Evolutionary conservation across 2,329 filamentous ascomycete species (phyloP), one percentile per base, ranked within the genome.

Genomic region (Aspergillus sp.): DNA sequence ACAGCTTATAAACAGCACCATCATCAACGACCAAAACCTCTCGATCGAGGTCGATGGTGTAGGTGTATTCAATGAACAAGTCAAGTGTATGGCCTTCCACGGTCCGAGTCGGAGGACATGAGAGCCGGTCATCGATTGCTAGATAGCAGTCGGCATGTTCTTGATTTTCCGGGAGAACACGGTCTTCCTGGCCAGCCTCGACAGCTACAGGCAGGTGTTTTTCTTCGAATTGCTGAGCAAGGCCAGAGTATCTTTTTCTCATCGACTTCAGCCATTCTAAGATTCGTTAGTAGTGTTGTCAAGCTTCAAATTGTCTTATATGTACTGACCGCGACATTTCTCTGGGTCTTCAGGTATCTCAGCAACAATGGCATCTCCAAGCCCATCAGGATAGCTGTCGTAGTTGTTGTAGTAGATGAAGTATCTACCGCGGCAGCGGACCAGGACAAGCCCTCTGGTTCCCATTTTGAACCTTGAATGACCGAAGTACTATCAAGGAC

Each of bases 331-430:
- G n/a, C 30, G 42, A 36, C 53, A 55, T 6, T 50, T 39, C 7
- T 38, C 37, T 3, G 35, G 41, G 10, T 49, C 46, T 13, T 9
- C 6, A 10, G 52, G 52, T 26, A 55, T 53, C 6, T 46, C 11
- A 5, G 42, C 19, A 6, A 53, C 40, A 7, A 55, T 49, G 7
- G 41, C 47, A 1, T 39, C 35, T 6, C 52, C 49, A 12, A 55
- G 45, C 4, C 51, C 49, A 27, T 55, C 52, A 11, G 47, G 51
- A 11, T 53, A 53, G 28, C 47, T 53, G 40, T 55, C 51, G 8
- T 36, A 47, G 7, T 49, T 44, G 27, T 52, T 55, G 32, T 47
- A 48, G 40, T 53, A 52, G 41, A 47, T 32, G 19, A 50, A 53
- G 39, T 50, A 55, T 49, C 51, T 47, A 39, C 51, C 47, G 10